These are phyloP conservation scores for Pleurotus ostreatus DNA, from an alignment of 768 basidiomycete species.

Conservation along the genomic window DNA sequence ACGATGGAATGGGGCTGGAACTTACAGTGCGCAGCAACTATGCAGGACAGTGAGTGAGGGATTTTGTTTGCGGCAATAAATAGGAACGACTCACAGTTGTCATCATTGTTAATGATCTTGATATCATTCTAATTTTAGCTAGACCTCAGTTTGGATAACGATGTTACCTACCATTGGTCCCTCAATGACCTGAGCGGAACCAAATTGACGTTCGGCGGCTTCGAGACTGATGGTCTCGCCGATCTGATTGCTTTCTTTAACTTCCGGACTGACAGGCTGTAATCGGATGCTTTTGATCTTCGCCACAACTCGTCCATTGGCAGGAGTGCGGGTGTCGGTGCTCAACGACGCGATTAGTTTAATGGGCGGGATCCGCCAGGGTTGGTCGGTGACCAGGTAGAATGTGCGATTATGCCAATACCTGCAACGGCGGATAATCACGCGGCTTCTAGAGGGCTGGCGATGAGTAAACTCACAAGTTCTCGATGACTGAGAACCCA, in stretches of 20 bases:
- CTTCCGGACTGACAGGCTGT: not conserved
- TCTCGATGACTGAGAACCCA: constrained; percentile 1
- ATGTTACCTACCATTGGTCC: not conserved
- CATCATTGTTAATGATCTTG: constrained; percentile 4
- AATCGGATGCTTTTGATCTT: not conserved
- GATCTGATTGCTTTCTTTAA: constrained; percentile 2
- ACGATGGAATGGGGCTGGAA: too few species aligned
- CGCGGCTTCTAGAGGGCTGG: not conserved
- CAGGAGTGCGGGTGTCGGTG: not conserved
- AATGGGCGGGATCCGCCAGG: not conserved
- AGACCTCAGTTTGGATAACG: not conserved
- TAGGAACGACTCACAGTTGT: not conserved
- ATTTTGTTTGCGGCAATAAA: not conserved
- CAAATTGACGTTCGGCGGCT: not conserved
- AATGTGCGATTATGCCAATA: constrained; percentile 1
- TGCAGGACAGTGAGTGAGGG: not conserved
- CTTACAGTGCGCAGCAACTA: constrained; percentile 1
- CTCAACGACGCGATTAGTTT: not conserved
- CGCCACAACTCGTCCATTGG: not conserved
- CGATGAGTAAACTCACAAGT: not conserved
- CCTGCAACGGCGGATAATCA: not conserved
- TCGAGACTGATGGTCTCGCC: constrained; percentile 4
- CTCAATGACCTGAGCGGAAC: not conserved
- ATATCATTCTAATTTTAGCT: not conserved
- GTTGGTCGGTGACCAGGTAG: constrained; percentile 1